phyloP scores from a whole-genome alignment of 495 filamentous ascomycete species.

The Schizothecium vesticola region DNA sequence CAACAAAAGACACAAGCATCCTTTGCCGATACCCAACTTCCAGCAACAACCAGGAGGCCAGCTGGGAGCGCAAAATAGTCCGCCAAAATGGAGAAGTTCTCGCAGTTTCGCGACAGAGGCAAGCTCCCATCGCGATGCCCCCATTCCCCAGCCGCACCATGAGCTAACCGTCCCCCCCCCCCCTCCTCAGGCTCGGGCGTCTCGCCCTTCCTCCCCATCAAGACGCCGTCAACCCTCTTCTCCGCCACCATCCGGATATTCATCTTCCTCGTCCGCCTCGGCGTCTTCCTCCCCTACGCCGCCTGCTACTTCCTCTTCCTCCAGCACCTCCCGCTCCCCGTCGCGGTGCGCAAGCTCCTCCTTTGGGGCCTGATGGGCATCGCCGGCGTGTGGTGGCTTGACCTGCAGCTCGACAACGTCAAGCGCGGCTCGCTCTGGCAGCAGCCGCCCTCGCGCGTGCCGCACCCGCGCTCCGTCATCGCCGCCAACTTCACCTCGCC shows the following conservation, averaged over 20 bases:
- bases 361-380: conserved; percentile 82
- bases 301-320: conserved; percentile 72
- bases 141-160: conserved; percentile 10
- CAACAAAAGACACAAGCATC: neutral
- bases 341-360: conserved; percentile 69
- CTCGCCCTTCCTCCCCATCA: conserved; percentile 85
- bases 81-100: conserved; percentile 85
- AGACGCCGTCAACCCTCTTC: conserved; percentile 53
- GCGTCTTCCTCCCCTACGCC: conserved; percentile 64
- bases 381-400: conserved; percentile 95
- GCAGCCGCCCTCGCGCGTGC: conserved; percentile 63
- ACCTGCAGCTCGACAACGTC: conserved; percentile 92
- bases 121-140: conserved; percentile 20
- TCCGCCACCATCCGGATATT: conserved; percentile 59
- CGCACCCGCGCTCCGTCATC: conserved; percentile 70
- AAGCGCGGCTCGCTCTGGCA: conserved; percentile 66
- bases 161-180: conserved; percentile 4
- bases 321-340: conserved; percentile 82
- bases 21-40: neutral
- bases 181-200: conserved; percentile 75
- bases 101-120: conserved; percentile 93
- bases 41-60: neutral
- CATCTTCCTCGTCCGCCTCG: conserved; percentile 75
- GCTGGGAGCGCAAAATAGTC: neutral
- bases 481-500: conserved; percentile 87